These are phyloP conservation scores for Arthrobotrys sphaeroides DNA, from an alignment of 2,329 filamentous ascomycete species.

Conservation along the genomic window DNA sequence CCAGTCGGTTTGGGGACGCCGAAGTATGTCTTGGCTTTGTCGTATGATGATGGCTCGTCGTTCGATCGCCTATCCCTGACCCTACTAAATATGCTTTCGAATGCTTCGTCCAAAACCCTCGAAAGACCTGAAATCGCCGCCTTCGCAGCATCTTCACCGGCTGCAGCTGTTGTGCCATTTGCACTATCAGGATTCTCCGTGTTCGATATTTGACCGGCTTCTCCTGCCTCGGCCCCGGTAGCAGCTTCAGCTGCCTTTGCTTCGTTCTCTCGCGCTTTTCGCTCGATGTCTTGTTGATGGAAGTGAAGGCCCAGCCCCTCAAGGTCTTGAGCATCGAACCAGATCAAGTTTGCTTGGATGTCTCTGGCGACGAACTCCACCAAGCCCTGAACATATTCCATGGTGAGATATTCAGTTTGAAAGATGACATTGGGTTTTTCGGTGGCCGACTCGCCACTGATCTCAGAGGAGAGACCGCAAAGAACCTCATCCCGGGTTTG, in stretches of 20 bases:
- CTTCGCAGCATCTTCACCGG: too few species aligned
- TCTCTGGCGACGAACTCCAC: background rate
- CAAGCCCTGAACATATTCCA: background rate
- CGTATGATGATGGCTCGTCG: too few species aligned
- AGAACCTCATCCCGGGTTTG: background rate
- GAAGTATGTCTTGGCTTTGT: background rate
- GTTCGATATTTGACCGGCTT: too few species aligned
- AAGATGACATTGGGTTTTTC: background rate
- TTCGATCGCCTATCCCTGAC: too few species aligned
- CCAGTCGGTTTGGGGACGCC: background rate
- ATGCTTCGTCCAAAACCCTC: too few species aligned
- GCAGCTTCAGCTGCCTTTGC: background rate
- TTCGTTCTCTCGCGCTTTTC: background rate
- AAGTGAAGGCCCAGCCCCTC: background rate
- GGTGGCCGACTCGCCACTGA: background rate
- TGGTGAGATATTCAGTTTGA: background rate
- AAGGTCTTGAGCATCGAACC: background rate
- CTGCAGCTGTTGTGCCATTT: background rate
- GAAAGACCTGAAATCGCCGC: too few species aligned
- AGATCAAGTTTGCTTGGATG: background rate
- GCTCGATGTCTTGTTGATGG: background rate
- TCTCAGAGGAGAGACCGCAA: background rate
- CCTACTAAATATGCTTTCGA: too few species aligned
- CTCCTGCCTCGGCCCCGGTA: too few species aligned
- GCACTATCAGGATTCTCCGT: too few species aligned